Evolutionary conservation across 2,329 filamentous ascomycete species (phyloP).

Genomic region (Diaporthe longicolla): DNA sequence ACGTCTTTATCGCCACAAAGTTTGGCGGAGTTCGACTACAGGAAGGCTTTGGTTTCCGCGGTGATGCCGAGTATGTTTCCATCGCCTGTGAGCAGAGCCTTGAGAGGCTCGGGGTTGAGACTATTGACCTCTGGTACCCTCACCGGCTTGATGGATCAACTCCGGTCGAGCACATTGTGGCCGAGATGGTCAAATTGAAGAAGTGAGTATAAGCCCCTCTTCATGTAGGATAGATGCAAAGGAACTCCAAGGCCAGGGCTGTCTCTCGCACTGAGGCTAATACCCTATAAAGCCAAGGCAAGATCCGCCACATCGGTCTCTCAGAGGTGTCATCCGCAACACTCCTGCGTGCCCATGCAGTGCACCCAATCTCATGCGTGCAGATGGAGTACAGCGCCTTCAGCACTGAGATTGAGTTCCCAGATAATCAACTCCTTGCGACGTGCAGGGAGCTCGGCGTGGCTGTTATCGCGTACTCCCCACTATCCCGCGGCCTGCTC

Average conservation of each 20-base stretch:
- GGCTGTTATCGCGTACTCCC: slow-evolving; percentile 67
- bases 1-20: slow-evolving; percentile 63
- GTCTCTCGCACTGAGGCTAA: not conserved
- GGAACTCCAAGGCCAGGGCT: no score
- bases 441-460: slow-evolving; percentile 68
- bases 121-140: slow-evolving; percentile 67
- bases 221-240: fast-evolving
- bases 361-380: slow-evolving; percentile 63
- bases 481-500: slow-evolving; percentile 68
- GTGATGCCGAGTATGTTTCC: slow-evolving; percentile 48
- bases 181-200: slow-evolving; percentile 62
- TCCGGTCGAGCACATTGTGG: slow-evolving; percentile 64
- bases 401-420: slow-evolving; percentile 70
- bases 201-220: slow-evolving; percentile 46
- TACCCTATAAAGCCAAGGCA: slow-evolving; percentile 56
- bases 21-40: slow-evolving; percentile 46
- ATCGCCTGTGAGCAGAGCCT: slow-evolving; percentile 54
- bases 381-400: slow-evolving; percentile 69
- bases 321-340: slow-evolving; percentile 61
- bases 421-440: slow-evolving; percentile 60
- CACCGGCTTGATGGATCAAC: slow-evolving; percentile 63
- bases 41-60: slow-evolving; percentile 43
- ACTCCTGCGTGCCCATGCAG: slow-evolving; percentile 61
- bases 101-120: slow-evolving; percentile 60
- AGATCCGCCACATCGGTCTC: slow-evolving; percentile 66